Conservation (phyloP, 1,284 basidiomycete species). For the Puccinia novopanici region DNA sequence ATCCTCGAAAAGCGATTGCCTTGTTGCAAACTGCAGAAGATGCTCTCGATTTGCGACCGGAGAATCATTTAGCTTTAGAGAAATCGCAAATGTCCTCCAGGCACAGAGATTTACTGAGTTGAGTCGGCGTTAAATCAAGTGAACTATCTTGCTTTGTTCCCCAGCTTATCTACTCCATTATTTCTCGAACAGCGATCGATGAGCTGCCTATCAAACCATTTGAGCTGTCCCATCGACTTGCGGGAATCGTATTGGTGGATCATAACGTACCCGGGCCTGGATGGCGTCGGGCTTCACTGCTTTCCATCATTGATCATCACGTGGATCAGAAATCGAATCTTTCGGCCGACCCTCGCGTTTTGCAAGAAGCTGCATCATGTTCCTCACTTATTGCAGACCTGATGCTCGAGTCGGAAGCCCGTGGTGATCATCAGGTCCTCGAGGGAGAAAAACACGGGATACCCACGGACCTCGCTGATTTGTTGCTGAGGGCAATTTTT, state of each 20-base stretch:
- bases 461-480: conserved; percentile 53
- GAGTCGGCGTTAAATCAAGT: not conserved
- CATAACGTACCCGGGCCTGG: conserved; percentile 58
- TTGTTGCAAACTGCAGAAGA: conserved; percentile 55
- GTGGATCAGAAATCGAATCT: conserved; percentile 57
- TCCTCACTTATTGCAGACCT: conserved; percentile 57
- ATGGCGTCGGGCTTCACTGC: conserved; percentile 55
- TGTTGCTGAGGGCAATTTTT: conserved; percentile 54
- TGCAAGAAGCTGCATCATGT: conserved; percentile 57
- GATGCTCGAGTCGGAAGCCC: conserved; percentile 54
- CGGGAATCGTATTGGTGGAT: conserved; percentile 59
- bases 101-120: conserved; percentile 59
- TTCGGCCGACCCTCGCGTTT: conserved; percentile 55
- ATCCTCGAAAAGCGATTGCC: conserved; percentile 54
- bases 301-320: conserved; percentile 59
- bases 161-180: not conserved
- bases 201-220: conserved; percentile 58
- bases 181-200: conserved; percentile 56
- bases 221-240: conserved; percentile 56
- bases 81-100: conserved; percentile 57
- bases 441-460: conserved; percentile 26
- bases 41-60: conserved; percentile 59
- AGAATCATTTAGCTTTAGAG: conserved; percentile 59
- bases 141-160: not conserved
- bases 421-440: conserved; percentile 49